phyloP scores from a whole-genome alignment of 345 rosid species.

The Firmiana major region DNA sequence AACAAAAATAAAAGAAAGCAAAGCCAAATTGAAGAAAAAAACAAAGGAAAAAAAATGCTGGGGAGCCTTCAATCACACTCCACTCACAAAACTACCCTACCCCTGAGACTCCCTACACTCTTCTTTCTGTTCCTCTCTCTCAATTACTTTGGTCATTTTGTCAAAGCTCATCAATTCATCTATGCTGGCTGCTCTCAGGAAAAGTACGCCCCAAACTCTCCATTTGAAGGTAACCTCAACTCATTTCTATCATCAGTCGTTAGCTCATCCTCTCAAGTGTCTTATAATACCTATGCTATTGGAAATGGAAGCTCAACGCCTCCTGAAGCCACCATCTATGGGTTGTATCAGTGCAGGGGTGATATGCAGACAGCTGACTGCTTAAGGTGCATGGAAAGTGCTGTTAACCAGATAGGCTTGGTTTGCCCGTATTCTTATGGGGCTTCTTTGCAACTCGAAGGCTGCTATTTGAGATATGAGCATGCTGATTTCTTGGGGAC shows the following conservation, averaged over 20 bases:
- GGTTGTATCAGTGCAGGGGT: slow-evolving; percentile 82
- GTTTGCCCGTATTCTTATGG: slow-evolving; percentile 63
- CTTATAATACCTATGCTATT: slow-evolving; percentile 47
- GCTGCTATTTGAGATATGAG: slow-evolving; percentile 62
- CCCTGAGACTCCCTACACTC: slow-evolving; percentile 2
- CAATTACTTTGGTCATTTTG: slow-evolving; percentile 22
- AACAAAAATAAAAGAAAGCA: slow-evolving; percentile 19
- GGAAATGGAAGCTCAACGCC: slow-evolving; percentile 55
- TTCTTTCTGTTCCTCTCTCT: slow-evolving; percentile 17
- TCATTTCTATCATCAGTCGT: slow-evolving; percentile 57
- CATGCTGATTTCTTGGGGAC: slow-evolving; percentile 59
- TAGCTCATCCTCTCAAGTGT: slow-evolving; percentile 54
- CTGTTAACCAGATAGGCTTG: slow-evolving; percentile 56
- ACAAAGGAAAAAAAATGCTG: slow-evolving; percentile 20
- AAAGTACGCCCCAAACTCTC: slow-evolving; percentile 51
- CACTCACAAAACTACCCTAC: slow-evolving; percentile 16
- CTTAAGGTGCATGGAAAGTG: slow-evolving; percentile 46
- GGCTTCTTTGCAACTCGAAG: slow-evolving; percentile 71
- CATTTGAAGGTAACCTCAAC: slow-evolving; percentile 60
- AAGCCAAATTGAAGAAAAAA: slow-evolving; percentile 11
- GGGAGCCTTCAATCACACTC: slow-evolving; percentile 29
- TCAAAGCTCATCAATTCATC: slow-evolving; percentile 46
- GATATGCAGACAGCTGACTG: slow-evolving; percentile 58
- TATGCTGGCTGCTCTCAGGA: slow-evolving; percentile 80
- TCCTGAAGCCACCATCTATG: slow-evolving; percentile 34